A percentile compares a stretch with the other conserved stretches of the same genome.
Conservation (phyloP, 805 yeast genomes). For the Pichia occidentalis region DNA sequence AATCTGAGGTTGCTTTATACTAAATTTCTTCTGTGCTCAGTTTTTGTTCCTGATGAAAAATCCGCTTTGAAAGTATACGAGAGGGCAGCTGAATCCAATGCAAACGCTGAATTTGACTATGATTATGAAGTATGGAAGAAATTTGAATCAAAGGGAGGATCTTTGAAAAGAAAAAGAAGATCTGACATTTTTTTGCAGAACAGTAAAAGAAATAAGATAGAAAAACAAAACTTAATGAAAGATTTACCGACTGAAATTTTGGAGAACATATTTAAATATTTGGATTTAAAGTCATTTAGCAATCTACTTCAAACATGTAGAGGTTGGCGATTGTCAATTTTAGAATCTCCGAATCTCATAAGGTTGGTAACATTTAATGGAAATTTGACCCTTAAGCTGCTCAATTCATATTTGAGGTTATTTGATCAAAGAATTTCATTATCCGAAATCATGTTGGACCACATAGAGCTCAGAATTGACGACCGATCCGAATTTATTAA, state of each 20-base stretch:
- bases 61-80: conserved; percentile 8
- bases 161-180: background rate
- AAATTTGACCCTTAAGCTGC: conserved; percentile 3
- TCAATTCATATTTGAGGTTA: conserved; percentile 7
- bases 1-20: conserved; percentile 7
- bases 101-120: background rate
- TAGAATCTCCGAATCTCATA: conserved; percentile 11
- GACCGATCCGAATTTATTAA: background rate
- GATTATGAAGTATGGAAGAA: conserved; percentile 1
- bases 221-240: conserved; percentile 8
- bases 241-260: conserved; percentile 12
- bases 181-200: background rate
- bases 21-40: conserved; percentile 2
- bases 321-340: conserved; percentile 12
- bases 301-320: conserved; percentile 11
- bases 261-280: conserved; percentile 4
- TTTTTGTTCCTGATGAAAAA: conserved; percentile 10
- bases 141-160: conserved; percentile 1
- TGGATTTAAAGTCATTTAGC: conserved; percentile 6
- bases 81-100: background rate
- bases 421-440: conserved; percentile 11
- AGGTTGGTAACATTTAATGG: conserved; percentile 6
- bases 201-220: conserved; percentile 4
- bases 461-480: conserved; percentile 1
- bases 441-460: conserved; percentile 3